Base-by-base conservation (phyloP, 2,329 filamentous ascomycete genomes). In the Cladorrhinum sp. region DNA sequence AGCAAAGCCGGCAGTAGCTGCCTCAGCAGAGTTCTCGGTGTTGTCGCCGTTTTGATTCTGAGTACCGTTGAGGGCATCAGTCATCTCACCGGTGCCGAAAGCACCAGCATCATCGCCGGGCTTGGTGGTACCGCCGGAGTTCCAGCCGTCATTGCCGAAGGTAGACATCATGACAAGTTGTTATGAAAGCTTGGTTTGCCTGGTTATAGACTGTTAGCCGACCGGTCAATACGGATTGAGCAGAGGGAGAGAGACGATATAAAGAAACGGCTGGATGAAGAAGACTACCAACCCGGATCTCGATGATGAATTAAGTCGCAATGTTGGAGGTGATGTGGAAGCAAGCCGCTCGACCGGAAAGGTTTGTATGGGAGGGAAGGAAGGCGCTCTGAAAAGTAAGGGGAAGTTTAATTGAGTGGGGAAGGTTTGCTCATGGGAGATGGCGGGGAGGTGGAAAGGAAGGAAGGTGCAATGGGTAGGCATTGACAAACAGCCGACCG, bases 21-120 rank as follows among this genome's bases (percentile, higher is more conserved):
- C 24, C 24, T 51, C 50, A 26, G 58, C 60, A 28, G 51, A 52
- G 18, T 59, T 46, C 28, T 28, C 51, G 23, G 16, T 50, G 50
- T 28, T 42, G 51, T 30, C 55, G 39, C 57, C 59, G n/a, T n/a
- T n/a, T n/a, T n/a, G n/a, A 46, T 58, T 21, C 30, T 61, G 63
- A 18, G 18, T 23, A 48, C 57, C 52, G 18, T 57, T 62, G 26
- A 77, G 70, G 20, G 76, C 74, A 2, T 28, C 51, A 12, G 46
- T 23, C 10, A 66, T 16, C 33, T 61, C 58, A 1, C 48, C 7
- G 12, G 61, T 64, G 60, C 26, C 55, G 23, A 65, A 68, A 23
- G 59, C 55, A 48, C 55, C 59, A 3, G 33, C 55, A 12, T 53
- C 42, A 36, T 57, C 20, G 24, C 2, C 33, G 10, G 52, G 21